Base-by-base conservation (phyloP, 2,329 filamentous ascomycete species). In the Colletotrichum navitas region DNA sequence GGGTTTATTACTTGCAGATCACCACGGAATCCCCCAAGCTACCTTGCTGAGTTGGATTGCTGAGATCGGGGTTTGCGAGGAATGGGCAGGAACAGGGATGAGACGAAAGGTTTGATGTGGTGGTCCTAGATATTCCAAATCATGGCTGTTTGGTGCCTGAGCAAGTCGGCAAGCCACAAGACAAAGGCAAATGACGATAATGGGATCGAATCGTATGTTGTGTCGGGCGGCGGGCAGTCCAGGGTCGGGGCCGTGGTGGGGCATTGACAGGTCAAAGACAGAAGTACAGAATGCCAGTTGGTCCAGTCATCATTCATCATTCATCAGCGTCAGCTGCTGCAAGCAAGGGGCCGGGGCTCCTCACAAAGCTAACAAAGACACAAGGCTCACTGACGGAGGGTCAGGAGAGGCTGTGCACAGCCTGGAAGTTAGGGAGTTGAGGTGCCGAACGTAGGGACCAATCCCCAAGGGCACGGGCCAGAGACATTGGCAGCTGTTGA, bases 1-100 rank as follows among this genome's bases (percentile, higher is more conserved):
- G 43, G 65, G 51, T 58, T 58, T 64, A 61, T 67, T 75, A 71
- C 73, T 68, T 74, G 67, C 69, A 70, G 39, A 39, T 60, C 45
- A 56, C 66, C 49, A 71, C 41, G 7, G 39, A 66, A 52, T 66
- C 39, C 66, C 51, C 49, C 61, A 43, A 54, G 29, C 39, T 29
- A 41, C 29, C 1, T 29, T 72, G 59, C 66, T 54, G 18, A 61
- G 45, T 62, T 41, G n/a, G 11, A 32, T 29, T 62, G 21, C 65
- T 52, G 65, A 45, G 63, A 49, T 32, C 55, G 60, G 26, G 32
- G 49, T 51, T 55, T 60, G 45, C 36, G 41, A 54, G 51, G 52
- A 63, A 41, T 32, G 32, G 39, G 39, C 45, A 60, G 54, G 60
- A 63, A 39, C 47, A 60, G 58, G 32, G 39, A 41, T 36, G 39